Base-by-base conservation (phyloP, 2,329 filamentous ascomycete genomes). In the Aureobasidium pullulans region DNA sequence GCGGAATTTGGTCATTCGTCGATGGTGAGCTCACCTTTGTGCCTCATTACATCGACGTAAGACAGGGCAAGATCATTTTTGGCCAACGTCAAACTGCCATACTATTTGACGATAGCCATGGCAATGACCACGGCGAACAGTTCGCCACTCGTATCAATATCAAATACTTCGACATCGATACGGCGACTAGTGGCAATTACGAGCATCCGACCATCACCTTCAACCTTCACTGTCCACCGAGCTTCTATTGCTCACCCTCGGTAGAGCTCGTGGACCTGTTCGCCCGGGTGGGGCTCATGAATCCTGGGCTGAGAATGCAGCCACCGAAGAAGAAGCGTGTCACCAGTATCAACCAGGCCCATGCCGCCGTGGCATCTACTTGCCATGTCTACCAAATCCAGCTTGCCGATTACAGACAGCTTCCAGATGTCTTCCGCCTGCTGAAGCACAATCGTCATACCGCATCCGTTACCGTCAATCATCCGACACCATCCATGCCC, bases 301-400 rank as follows among this genome's bases (percentile, higher is more conserved):
- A 65, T 60, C 0, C 36, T n/a, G 32, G 60, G 8, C 54, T 60
- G 29, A 49, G 37, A 56, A 31, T 57, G 47, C 66, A 54, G 42
- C 48, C 62, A 42, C 46, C 50, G n/a, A 66, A 63, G 61, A 71
- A 68, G 59, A 46, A 59, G 61, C 59, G 74, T 32, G 65, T 76
- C 7, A 69, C 72, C 6, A 67, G 64, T 31, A 65, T 80, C 47
- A 70, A 74, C 57, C 62, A 62, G 2, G 53, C 64, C 0, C 73
- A 79, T 58, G 66, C 66, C 10, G 67, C 65, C n/a, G 73, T 76
- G 40, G 72, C 74, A 2, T 75, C 76, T 2, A 73, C 71, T 42
- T 82, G 78, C 61, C 76, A 81, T 48, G 77, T 82, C 0, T 84
- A 84, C 64, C 75, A 76, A 19, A 52, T 72, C 3, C 59, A 53